phyloP scores from a whole-genome alignment of 2,329 filamentous ascomycete species.

The Monosporascus sp. region DNA sequence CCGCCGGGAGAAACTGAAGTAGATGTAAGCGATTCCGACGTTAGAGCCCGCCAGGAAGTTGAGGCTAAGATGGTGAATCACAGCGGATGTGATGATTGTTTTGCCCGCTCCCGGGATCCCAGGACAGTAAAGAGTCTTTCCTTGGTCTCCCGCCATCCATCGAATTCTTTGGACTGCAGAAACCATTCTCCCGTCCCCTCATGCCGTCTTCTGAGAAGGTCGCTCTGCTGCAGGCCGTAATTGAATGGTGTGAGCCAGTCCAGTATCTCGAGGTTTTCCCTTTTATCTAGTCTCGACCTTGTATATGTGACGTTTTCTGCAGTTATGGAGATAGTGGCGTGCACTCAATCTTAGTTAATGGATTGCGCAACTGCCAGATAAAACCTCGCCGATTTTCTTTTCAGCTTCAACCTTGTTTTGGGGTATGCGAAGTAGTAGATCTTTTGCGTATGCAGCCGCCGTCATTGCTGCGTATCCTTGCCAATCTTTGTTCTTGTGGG shows the following conservation, averaged over 20 bases:
- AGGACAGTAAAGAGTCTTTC: constrained; percentile 37
- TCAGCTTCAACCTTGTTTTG: no score
- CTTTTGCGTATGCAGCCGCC: constrained; percentile 16
- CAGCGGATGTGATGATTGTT: constrained; percentile 37
- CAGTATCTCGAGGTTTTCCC: constrained; percentile 14
- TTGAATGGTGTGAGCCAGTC: constrained; percentile 35
- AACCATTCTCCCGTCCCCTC: constrained; percentile 28
- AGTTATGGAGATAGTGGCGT: no score
- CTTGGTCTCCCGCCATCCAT: constrained; percentile 1
- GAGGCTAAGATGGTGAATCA: constrained; percentile 33
- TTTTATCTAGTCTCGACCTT: neutral
- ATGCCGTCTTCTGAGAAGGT: constrained; percentile 31
- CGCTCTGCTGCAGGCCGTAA: constrained; percentile 33
- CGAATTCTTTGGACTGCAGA: constrained; percentile 5
- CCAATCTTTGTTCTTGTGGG: constrained; percentile 18
- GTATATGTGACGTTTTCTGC: no score
- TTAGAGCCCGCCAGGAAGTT: constrained; percentile 8
- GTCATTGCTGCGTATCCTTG: no score
- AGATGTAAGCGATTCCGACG: constrained; percentile 36
- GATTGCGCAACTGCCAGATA: no score
- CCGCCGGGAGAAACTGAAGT: constrained; percentile 36
- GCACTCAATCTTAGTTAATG: no score
- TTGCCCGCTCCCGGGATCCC: constrained; percentile 46
- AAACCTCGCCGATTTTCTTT: no score
- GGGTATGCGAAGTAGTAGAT: neutral